Percentiles rank a stretch among this genome's conserved stretches.
phyloP scores from a whole-genome alignment of 179 eudicot species.

The Drosera spatulata region DNA sequence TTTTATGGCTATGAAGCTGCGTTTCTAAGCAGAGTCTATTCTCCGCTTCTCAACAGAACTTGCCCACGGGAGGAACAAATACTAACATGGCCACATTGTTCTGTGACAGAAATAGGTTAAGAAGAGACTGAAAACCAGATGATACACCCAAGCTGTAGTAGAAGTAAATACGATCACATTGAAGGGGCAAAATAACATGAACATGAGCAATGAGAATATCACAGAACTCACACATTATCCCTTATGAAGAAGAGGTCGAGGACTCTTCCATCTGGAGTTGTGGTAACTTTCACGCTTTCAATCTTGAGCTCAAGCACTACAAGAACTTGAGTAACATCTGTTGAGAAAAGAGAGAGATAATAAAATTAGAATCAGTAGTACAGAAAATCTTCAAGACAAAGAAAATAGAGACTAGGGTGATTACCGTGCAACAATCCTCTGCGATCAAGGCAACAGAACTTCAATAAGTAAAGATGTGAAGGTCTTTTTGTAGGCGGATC shows the following conservation, averaged over 20 bases:
- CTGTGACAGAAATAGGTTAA: too few species aligned
- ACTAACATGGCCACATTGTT: too few species aligned
- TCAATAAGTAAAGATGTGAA: slow-evolving; percentile 45
- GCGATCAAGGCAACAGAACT: slow-evolving; percentile 58
- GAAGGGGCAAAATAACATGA: background rate
- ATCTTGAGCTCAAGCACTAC: slow-evolving; percentile 62
- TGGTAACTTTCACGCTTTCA: slow-evolving; percentile 68
- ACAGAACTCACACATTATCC: slow-evolving; percentile 55
- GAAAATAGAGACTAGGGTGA: background rate
- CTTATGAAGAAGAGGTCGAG: slow-evolving; percentile 72
- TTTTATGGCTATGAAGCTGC: too few species aligned
- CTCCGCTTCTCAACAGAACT: background rate
- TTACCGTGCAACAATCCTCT: slow-evolving; percentile 68
- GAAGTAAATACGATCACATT: background rate
- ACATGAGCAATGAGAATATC: background rate
- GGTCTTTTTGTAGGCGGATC: slow-evolving; percentile 35
- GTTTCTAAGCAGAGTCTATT: too few species aligned
- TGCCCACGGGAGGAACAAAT: too few species aligned
- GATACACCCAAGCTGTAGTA: too few species aligned
- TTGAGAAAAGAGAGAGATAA: slow-evolving; percentile 2
- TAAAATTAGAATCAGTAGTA: background rate
- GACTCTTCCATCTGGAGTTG: slow-evolving; percentile 84
- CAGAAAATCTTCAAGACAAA: slow-evolving; percentile 2
- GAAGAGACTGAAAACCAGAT: too few species aligned
- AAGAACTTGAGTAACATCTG: slow-evolving; percentile 71